Evolutionary conservation across 2,329 filamentous ascomycete species (phyloP).

Genomic region (Sporothrix euskadiensis): DNA sequence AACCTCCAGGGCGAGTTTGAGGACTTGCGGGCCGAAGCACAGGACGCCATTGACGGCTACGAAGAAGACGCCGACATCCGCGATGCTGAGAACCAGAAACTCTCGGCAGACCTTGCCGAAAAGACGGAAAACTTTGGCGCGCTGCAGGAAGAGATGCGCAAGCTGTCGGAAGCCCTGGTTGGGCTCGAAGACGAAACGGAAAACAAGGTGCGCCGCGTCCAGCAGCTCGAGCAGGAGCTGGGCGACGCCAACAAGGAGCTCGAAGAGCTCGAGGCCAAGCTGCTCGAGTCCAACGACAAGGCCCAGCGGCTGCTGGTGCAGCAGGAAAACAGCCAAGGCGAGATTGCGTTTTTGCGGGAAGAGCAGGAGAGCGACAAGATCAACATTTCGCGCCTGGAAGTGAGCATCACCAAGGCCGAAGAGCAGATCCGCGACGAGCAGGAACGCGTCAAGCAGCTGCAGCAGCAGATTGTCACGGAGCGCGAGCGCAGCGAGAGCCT

Average conservation of each 20-base stretch:
- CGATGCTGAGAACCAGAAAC: constrained; percentile 66
- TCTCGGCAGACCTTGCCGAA: constrained; percentile 65
- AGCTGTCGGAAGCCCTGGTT: constrained; percentile 77
- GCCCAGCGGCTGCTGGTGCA: constrained; percentile 85
- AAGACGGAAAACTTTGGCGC: constrained; percentile 84
- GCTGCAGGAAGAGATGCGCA: constrained; percentile 91
- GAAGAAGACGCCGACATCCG: constrained; percentile 73
- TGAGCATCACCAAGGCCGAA: constrained; percentile 75
- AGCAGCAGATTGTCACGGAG: constrained; percentile 75
- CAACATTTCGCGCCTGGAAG: constrained; percentile 90
- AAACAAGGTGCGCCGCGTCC: constrained; percentile 73
- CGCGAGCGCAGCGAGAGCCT: constrained; percentile 83
- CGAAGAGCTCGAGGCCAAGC: constrained; percentile 78
- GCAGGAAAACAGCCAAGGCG: constrained; percentile 86
- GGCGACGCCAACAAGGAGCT: constrained; percentile 83
- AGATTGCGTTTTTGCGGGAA: constrained; percentile 92
- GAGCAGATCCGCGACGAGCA: constrained; percentile 80
- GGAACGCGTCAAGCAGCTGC: constrained; percentile 70
- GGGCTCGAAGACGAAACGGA: constrained; percentile 87
- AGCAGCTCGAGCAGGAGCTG: constrained; percentile 79
- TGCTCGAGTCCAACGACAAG: constrained; percentile 84
- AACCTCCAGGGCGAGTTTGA: constrained; percentile 61
- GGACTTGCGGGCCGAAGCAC: constrained; percentile 61
- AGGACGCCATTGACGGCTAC: constrained; percentile 65
- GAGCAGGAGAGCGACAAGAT: constrained; percentile 98